Base-by-base conservation (phyloP, 164 flowering plant genomes). In the Cinnamomum chago region DNA sequence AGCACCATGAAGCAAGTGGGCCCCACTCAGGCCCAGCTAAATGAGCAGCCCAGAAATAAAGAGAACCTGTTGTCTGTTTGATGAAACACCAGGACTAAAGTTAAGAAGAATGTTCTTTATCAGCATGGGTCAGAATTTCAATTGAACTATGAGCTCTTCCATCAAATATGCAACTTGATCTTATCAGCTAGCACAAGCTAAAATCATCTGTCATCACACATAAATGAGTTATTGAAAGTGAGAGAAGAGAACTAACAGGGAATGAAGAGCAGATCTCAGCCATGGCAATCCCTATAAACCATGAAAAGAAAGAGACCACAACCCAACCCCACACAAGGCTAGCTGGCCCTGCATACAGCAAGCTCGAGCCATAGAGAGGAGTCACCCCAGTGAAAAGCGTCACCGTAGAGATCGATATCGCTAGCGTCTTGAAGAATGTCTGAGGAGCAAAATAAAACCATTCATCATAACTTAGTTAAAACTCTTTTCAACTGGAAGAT, bases 261-360 rank as follows among this genome's bases (percentile, higher is more conserved):
- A 90, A 90, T 62, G 92, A 90, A 28, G 95, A 90, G 77, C 95
- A 90, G 76, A 90, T 90, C 73, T 90, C 92, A 55, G 95, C 89
- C 91, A 90, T 90, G 27, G 92, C 88, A 27, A 89, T 69, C n/a
- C 91, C 93, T 52, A 90, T 91, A 67, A 86, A 88, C 84, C 88
- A 87, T 33, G 95, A 87, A 85, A 90, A 89, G 84, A 89, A 87
- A 3, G 95, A 79, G 2, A 90, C 92, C 12, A 89, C 83, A 14
- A 87, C 81, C 90, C 88, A 89, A 58, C 92, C 95, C 92, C 92
- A 88, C 2, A 90, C 90, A 18, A 89, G 88, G 62, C 79, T 79
- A 0, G 92, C 91, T 2, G 93, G 93, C 3, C 93, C 93, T 24
- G 87, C 88, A 76, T 90, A 90, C 6, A 70, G 79, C 35, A 90